Evolutionary conservation across 805 yeast genomes (phyloP), one percentile per base, ranked within the genome.

Genomic region (Candida vaughaniae): DNA sequence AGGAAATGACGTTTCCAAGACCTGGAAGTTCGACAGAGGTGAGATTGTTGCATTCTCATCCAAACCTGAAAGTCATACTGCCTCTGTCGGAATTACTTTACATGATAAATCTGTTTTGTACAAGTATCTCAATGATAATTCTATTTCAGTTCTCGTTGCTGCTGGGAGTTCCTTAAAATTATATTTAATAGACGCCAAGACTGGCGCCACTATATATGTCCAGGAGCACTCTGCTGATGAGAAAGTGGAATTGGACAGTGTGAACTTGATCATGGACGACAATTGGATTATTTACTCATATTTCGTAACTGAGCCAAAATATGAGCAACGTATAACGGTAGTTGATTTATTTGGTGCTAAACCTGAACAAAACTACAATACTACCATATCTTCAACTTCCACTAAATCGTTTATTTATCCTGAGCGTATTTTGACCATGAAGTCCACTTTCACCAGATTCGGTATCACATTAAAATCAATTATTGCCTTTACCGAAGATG

Each of bases 281-380:
- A 79, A 90, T 60, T 91, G 93, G 85, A 65, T 88, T 12, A 70
- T 86, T 8, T 82, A 85, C 52, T 66, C 90, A 0, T 82, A 78
- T 49, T 76, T 71, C 52, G 72, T 80, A 38, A 51, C 53, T 1
- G 55, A 55, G 2, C 81, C 82, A 8, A 55, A 67, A 15, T 73
- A 76, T 33, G 71, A 67, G 41, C 73, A 66, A 41, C 75, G 81
- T 48, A 52, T 93, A 10, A 78, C 73, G 11, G 88, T 85, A 3
- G 65, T 87, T 49, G 97, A 93, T 55, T 58, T 93, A 26, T 93
- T 78, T 58, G 95, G 87, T 51, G 36, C 38, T n/a, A 36, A 39
- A 68, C 77, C 48, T 39, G 56, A 36, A 35, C n/a, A 25, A 3
- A 12, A 27, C 12, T 34, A 35, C 30, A 30, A 49, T 28, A 19